Evolutionary conservation across 441 rosid species (phyloP).

Genomic region (Adansonia madagascariensis): DNA sequence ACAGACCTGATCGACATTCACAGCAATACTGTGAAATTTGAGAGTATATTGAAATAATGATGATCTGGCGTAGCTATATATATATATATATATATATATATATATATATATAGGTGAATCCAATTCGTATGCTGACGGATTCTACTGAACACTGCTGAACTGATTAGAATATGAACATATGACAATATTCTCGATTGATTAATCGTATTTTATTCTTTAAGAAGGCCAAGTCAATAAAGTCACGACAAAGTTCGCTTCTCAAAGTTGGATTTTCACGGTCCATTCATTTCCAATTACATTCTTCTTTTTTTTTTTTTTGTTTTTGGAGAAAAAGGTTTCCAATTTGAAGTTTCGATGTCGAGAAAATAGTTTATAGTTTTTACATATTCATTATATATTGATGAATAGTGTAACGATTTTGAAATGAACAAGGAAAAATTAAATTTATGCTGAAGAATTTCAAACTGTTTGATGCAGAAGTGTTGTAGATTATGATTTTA

Average conservation of each 20-base stretch:
- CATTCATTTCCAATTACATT: not conserved
- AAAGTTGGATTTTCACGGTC: slow-evolving; percentile 6
- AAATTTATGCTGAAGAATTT: not conserved
- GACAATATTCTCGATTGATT: not conserved
- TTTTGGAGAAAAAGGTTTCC: not conserved
- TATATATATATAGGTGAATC: not conserved
- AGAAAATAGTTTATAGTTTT: not conserved
- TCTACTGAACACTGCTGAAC: not conserved
- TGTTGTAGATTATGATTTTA: not conserved
- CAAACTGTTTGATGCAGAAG: not conserved
- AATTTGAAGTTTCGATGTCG: not conserved
- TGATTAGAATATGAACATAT: not conserved
- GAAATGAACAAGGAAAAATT: not conserved
- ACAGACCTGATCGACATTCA: not conserved
- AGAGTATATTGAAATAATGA: not conserved
- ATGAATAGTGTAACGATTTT: not conserved
- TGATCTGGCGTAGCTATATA: not conserved
- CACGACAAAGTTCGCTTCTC: slow-evolving; percentile 30
- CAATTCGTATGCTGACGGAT: not conserved
- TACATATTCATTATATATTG: not conserved
- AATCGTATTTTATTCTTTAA: not conserved
- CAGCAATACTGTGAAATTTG: not conserved
- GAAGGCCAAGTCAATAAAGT: slow-evolving; percentile 24
- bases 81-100: not conserved
- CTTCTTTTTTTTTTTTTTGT: not conserved